Base-by-base conservation (phyloP, 306 rosid genomes). In the Prinsepia uniflora region DNA sequence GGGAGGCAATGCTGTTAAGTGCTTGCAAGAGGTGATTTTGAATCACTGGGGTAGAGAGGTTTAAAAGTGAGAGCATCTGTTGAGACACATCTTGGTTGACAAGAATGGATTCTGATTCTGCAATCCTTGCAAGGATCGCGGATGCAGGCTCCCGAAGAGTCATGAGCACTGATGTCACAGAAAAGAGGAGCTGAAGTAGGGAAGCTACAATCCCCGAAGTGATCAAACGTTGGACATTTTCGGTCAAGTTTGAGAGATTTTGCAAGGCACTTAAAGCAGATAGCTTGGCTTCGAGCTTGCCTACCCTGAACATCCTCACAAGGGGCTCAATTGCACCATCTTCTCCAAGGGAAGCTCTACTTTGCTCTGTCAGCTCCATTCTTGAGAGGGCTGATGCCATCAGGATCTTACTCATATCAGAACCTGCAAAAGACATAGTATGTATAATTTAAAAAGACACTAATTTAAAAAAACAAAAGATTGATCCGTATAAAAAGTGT, bases 91-190 rank as follows among this genome's bases (percentile, higher is more conserved):
- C 89, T 58, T 66, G 82, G 70, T 86, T 84, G 11, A 84, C 77
- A 62, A 90, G 91, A 46, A 84, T 40, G 8, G 92, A 75, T 71
- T 92, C 98, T 2, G 96, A 88, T 66, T 86, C 75, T 56, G 96
- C 91, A 30, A 92, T 84, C 79, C 83, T 82, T n/a, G 96, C 96
- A 19, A 92, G 91, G 87, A 92, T 90, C 10, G 87, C 93, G 0
- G 98, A 87, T 54, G 91, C 96, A 15, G 98, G 96, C 78, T 92
- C 98, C 8, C 98, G 81, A 57, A 92, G 89, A 45, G 90, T 86
- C 96, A 90, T 90, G 48, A 92, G 98, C 30, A 87, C 96, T 20
- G 98, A 92, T 6, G 98, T 92, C 3, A 92, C 98, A 2, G 96
- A 92, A 78, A 92, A 92, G 48, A 92, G 98, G 56, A 92, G 96